A percentile compares a stretch with the other conserved stretches of the same genome.
These are phyloP conservation scores for Microascus cirrosus DNA, from an alignment of 2,329 filamentous ascomycete genomes.

Conservation along the genomic window DNA sequence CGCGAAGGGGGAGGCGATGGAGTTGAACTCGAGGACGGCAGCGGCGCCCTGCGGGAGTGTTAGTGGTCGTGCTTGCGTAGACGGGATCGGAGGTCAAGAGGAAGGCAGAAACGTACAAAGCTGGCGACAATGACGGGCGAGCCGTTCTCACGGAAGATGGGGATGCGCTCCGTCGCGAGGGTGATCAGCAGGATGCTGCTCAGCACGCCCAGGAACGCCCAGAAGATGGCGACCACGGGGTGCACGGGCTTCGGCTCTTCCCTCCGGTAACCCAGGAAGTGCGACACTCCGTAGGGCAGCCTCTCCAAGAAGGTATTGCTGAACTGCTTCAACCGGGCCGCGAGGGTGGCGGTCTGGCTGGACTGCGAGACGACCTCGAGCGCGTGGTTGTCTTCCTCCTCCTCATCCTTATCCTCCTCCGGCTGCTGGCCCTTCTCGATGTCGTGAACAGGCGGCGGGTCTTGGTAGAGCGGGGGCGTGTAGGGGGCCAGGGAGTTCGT, in stretches of 20 bases:
- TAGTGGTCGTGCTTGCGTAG: background rate
- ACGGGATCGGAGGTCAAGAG: background rate
- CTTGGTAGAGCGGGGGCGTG: background rate
- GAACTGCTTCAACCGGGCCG: background rate
- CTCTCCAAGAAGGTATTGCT: constrained; percentile 7
- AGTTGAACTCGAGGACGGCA: constrained; percentile 64
- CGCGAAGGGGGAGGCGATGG: constrained; percentile 59
- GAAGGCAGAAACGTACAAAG: constrained; percentile 41
- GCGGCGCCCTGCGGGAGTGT: constrained; percentile 47
- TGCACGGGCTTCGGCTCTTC: constrained; percentile 29
- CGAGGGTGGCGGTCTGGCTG: background rate
- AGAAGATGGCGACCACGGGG: constrained; percentile 47
- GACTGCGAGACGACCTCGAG: background rate
- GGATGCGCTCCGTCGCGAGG: constrained; percentile 40
- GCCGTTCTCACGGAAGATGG: constrained; percentile 37
- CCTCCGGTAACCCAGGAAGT: constrained; percentile 55
- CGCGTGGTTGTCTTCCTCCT: background rate
- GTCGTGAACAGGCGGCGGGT: background rate
- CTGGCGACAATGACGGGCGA: constrained; percentile 56
- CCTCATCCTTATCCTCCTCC: background rate
- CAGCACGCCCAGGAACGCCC: constrained; percentile 57
- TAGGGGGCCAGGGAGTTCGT: background rate
- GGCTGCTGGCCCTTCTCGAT: background rate
- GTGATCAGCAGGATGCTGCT: constrained; percentile 48
- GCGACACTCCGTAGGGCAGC: constrained; percentile 55